Evolutionary conservation across 2,329 filamentous ascomycete species (phyloP).

Genomic region (Dactylellina haptotyla): DNA sequence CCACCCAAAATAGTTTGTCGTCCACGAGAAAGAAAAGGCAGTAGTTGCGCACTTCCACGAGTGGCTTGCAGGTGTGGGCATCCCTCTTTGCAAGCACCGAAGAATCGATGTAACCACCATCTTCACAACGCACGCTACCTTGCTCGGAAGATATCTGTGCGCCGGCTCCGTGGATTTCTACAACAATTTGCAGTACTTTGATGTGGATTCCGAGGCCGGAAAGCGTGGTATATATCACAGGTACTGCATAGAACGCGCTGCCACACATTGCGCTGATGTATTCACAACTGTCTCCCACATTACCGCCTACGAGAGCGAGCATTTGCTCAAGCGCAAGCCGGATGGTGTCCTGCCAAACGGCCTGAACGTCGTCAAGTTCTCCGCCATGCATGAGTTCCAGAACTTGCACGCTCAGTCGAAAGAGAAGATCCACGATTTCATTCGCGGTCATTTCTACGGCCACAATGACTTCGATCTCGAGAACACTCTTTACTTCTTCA

Average conservation of each 20-base stretch:
- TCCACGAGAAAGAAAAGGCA: slow-evolving; percentile 87
- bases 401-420: slow-evolving; percentile 96
- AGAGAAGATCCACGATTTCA: slow-evolving; percentile 98
- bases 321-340: slow-evolving; percentile 95
- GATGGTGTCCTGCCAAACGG: slow-evolving; percentile 97
- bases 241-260: slow-evolving; percentile 96
- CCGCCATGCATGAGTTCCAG: slow-evolving; percentile 98
- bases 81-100: slow-evolving; percentile 90
- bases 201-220: slow-evolving; percentile 94
- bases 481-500: slow-evolving; percentile 98
- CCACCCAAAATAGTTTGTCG: slow-evolving; percentile 77
- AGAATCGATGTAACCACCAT: slow-evolving; percentile 97
- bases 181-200: slow-evolving; percentile 97
- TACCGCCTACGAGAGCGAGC: slow-evolving; percentile 97
- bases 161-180: slow-evolving; percentile 98
- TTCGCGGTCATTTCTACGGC: slow-evolving; percentile 96
- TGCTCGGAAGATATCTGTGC: slow-evolving; percentile 94
- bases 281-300: slow-evolving; percentile 99
- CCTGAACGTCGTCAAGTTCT: slow-evolving; percentile 98
- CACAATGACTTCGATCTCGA: slow-evolving; percentile 97
- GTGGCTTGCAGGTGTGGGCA: slow-evolving; percentile 93
- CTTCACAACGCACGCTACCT: slow-evolving; percentile 96
- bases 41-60: slow-evolving; percentile 99
- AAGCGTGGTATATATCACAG: slow-evolving; percentile 98
- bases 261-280: slow-evolving; percentile 90